phyloP scores from a whole-genome alignment of 192 early-diverging fungal genomes.

The Coemansia sp. region DNA sequence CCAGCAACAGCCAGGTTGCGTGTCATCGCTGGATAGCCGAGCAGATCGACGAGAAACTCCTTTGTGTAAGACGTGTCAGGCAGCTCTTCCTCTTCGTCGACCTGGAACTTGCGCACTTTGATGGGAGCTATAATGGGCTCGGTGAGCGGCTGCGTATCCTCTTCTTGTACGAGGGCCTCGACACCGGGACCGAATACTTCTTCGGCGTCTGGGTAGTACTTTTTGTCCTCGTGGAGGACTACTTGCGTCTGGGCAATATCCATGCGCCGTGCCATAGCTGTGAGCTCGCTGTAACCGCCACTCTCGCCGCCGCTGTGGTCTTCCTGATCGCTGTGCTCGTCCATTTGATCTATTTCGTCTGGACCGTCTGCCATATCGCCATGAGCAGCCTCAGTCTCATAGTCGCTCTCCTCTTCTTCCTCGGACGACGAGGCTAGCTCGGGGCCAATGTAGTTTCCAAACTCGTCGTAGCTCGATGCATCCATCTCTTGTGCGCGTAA shows the following conservation, averaged over 20 bases:
- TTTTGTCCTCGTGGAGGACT: slow-evolving; percentile 97
- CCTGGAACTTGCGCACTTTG: slow-evolving; percentile 82
- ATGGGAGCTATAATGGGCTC: slow-evolving; percentile 94
- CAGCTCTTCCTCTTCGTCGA: slow-evolving; percentile 75
- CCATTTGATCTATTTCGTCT: not conserved
- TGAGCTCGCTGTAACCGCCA: slow-evolving; percentile 15
- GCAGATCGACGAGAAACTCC: slow-evolving; percentile 86
- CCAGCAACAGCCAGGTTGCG: slow-evolving; percentile 92
- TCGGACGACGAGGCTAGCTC: slow-evolving; percentile 72
- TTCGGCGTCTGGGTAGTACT: slow-evolving; percentile 96
- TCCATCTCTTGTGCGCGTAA: slow-evolving; percentile 59
- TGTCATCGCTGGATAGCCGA: slow-evolving; percentile 76
- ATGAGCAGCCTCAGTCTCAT: slow-evolving; percentile 31
- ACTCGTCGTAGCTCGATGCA: slow-evolving; percentile 83
- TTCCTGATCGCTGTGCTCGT: slow-evolving; percentile 18
- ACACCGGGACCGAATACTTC: slow-evolving; percentile 96
- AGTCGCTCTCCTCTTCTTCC: slow-evolving; percentile 61
- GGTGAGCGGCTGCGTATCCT: slow-evolving; percentile 94
- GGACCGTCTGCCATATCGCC: not conserved
- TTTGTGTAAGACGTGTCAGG: slow-evolving; percentile 86
- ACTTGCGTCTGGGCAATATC: slow-evolving; percentile 65
- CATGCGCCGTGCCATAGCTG: slow-evolving; percentile 39
- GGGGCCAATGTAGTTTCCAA: slow-evolving; percentile 99
- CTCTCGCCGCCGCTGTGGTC: slow-evolving; percentile 20
- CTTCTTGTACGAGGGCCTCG: slow-evolving; percentile 94